A percentile compares a stretch with the other conserved stretches of the same genome.
phyloP scores from a whole-genome alignment of 225 moss, liverwort and hornwort genomes.

The Rhytidiadelphus loreus region DNA sequence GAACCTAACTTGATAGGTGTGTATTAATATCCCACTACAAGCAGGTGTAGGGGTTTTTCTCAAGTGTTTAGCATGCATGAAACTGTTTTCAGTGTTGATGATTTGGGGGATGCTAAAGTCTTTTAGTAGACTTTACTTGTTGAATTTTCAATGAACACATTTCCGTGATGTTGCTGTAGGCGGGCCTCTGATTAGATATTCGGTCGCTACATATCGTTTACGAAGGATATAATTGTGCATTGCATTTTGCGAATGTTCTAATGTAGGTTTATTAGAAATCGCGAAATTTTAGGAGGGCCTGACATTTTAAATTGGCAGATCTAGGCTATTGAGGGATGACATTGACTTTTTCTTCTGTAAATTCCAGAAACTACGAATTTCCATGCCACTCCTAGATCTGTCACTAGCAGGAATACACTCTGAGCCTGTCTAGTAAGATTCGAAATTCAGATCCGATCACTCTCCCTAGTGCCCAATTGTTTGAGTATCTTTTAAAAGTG shows the following conservation, averaged over 20 bases:
- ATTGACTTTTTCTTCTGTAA: background rate
- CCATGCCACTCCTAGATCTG: background rate
- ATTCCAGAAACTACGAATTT: background rate
- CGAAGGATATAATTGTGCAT: background rate
- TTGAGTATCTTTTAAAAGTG: background rate
- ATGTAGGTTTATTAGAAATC: background rate
- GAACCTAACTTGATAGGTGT: constrained; percentile 22
- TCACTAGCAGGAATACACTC: background rate
- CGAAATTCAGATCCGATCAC: background rate
- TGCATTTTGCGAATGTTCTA: background rate
- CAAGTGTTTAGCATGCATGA: background rate
- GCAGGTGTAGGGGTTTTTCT: background rate
- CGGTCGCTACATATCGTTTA: background rate
- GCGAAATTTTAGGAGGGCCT: background rate
- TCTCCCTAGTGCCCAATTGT: background rate
- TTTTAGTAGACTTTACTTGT: background rate
- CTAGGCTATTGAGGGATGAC: background rate
- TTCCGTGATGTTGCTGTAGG: background rate
- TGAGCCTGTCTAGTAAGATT: background rate
- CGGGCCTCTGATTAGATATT: background rate
- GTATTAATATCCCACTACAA: background rate
- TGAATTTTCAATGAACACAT: background rate
- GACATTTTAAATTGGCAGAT: background rate
- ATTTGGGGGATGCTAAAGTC: background rate
- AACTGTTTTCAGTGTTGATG: background rate